phyloP scores from a whole-genome alignment of 371 early-diverging fungal species.

The Capniomyces stellatus region DNA sequence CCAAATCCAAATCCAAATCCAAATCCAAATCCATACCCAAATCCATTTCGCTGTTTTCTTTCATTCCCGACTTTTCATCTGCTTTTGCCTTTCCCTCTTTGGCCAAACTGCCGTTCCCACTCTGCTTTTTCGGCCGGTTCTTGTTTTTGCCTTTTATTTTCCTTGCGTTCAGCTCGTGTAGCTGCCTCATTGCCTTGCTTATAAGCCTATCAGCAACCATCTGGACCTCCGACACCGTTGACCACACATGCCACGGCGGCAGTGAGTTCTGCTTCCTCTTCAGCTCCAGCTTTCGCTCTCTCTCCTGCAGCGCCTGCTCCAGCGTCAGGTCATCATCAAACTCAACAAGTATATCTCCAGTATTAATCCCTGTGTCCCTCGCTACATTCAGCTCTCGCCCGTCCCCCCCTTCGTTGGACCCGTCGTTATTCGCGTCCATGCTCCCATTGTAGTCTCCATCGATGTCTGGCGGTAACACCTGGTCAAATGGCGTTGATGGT shows the following conservation, averaged over 20 bases:
- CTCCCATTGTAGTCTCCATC: conserved; percentile 3
- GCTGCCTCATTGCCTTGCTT: conserved; percentile 9
- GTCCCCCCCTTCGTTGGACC: conserved; percentile 3
- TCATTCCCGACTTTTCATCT: no score
- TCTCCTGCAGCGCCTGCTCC: conserved; percentile 42
- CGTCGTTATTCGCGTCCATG: neutral
- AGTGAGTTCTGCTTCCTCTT: conserved; percentile 59
- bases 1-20: no score
- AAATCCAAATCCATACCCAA: no score
- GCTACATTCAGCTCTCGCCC: conserved; percentile 43
- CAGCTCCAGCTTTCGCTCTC: conserved; percentile 47
- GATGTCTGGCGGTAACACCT: conserved; percentile 17
- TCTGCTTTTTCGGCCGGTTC: neutral
- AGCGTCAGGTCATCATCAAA: conserved; percentile 49
- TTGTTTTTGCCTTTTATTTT: neutral
- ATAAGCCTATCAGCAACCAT: conserved; percentile 20
- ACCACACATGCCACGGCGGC: conserved; percentile 62
- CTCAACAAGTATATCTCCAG: conserved; percentile 57
- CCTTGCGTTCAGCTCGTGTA: conserved; percentile 3
- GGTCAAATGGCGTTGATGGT: conserved; percentile 22
- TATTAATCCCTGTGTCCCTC: conserved; percentile 48
- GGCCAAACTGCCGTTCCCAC: no score
- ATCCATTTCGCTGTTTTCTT: no score
- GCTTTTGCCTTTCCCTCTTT: no score
- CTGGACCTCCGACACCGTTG: conserved; percentile 41